These are phyloP conservation scores for Blastomyces percursus DNA, from an alignment of 2,329 filamentous ascomycete genomes.

Conservation along the genomic window DNA sequence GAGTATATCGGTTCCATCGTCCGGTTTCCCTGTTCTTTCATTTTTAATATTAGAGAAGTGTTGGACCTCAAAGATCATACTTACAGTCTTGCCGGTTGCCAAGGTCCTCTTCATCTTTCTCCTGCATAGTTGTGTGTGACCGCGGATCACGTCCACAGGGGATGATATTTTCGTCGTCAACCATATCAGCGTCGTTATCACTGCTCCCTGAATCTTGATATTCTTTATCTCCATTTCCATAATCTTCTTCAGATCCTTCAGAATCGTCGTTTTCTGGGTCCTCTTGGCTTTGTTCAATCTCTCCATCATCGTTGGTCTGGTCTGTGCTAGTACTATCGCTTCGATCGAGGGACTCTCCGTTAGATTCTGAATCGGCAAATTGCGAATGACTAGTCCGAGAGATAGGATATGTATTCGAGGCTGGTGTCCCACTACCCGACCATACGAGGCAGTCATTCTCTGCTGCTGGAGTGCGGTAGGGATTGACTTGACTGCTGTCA, in stretches of 20 bases:
- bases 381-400: neutral
- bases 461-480: neutral
- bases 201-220: neutral
- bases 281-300: neutral
- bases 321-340: neutral
- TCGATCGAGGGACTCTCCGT: neutral
- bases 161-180: neutral
- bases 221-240: neutral
- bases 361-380: slow-evolving; percentile 5
- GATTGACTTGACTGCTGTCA: neutral
- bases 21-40: neutral
- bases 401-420: neutral
- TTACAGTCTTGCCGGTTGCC: neutral
- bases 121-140: neutral
- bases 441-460: neutral
- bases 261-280: neutral
- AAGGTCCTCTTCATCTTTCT: neutral
- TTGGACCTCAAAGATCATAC: neutral
- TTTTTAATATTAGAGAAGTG: neutral
- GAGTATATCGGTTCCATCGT: neutral
- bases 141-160: neutral
- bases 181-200: neutral
- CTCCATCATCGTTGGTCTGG: neutral
- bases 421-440: neutral
- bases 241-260: neutral